These are phyloP conservation scores for Cytidiella melzeri DNA, from an alignment of 768 basidiomycete species.

Conservation along the genomic window DNA sequence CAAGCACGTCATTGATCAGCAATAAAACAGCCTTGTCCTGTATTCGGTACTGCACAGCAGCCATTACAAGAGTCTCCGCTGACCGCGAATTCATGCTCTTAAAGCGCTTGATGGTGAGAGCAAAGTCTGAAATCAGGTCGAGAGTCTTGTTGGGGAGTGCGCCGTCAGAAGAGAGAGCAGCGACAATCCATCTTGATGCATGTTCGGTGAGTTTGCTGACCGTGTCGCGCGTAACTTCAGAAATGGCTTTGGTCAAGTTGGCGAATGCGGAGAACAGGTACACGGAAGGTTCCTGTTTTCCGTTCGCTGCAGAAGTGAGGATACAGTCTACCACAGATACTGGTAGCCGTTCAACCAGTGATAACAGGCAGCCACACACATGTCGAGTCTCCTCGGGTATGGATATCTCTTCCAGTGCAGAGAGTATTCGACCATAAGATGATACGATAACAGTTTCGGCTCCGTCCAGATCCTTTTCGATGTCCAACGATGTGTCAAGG, in stretches of 20 bases:
- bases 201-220: conserved; percentile 33
- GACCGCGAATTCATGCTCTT: conserved; percentile 30
- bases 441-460: background rate
- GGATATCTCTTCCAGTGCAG: background rate
- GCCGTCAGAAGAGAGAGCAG: conserved; percentile 33
- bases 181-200: conserved; percentile 49
- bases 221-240: background rate
- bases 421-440: background rate
- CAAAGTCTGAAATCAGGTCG: background rate
- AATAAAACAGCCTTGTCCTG: conserved; percentile 25
- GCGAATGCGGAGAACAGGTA: background rate
- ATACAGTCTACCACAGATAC: background rate
- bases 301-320: background rate
- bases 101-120: background rate
- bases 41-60: conserved; percentile 57
- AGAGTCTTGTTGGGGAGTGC: background rate
- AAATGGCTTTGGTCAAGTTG: background rate
- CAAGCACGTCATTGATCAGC: conserved; percentile 25
- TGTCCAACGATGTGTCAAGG: background rate
- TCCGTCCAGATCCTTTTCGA: background rate
- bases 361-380: background rate
- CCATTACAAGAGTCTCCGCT: conserved; percentile 66
- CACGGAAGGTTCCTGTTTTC: background rate
- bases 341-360: background rate
- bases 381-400: background rate